Evolutionary conservation across 352 stramenopile genomes (phyloP).

Genomic region (Halophytophthora polymorphica): DNA sequence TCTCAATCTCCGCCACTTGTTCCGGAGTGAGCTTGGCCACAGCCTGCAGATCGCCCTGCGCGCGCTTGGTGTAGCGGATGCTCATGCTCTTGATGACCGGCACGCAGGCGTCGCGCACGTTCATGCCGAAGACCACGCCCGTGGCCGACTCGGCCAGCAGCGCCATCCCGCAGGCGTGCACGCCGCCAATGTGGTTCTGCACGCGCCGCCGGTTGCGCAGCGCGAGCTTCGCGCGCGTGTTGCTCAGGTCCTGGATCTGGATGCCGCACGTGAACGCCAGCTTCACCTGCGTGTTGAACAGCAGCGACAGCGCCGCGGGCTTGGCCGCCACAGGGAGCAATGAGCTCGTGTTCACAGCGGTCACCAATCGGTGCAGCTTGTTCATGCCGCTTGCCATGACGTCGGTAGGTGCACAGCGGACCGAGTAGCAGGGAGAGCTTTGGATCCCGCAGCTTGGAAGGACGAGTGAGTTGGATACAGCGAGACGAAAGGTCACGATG

Average conservation of each 20-base stretch:
- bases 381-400: conserved; percentile 35
- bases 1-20: conserved; percentile 62
- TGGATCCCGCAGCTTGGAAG: too few species aligned
- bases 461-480: too few species aligned
- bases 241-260: conserved; percentile 59
- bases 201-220: conserved; percentile 75
- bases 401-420: too few species aligned
- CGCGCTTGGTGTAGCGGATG: conserved; percentile 71
- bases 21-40: conserved; percentile 65
- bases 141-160: conserved; percentile 79
- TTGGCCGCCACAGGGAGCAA: conserved; percentile 34
- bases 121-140: conserved; percentile 84
- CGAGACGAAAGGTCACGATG: too few species aligned
- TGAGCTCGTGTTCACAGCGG: conserved; percentile 44
- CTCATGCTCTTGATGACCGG: conserved; percentile 85
- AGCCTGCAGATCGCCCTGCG: conserved; percentile 66
- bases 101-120: conserved; percentile 78
- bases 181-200: conserved; percentile 87
- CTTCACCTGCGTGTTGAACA: conserved; percentile 87
- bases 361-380: conserved; percentile 52
- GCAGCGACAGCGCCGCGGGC: conserved; percentile 56
- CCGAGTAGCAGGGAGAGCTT: too few species aligned
- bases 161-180: conserved; percentile 87
- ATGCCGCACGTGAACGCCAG: conserved; percentile 78
- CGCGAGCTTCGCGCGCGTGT: conserved; percentile 38